Evolutionary conservation across 2,329 filamentous ascomycete genomes (phyloP).

Genomic region (Scytalidium lignicola): DNA sequence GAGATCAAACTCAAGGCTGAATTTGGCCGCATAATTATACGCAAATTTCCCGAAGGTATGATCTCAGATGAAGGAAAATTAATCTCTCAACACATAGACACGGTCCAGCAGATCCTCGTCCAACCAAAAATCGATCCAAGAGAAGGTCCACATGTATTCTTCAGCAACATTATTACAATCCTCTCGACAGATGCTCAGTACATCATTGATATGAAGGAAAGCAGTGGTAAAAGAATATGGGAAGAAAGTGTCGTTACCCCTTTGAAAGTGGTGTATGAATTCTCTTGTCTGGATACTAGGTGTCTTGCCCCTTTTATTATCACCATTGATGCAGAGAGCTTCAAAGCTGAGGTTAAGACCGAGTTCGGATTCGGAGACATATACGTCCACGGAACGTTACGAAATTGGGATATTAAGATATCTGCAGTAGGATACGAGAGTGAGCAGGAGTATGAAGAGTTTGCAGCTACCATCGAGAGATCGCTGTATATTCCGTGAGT

Average conservation of each 20-base stretch:
- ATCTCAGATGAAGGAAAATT: not conserved
- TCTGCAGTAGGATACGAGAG: conserved; percentile 12
- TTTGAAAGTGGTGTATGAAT: conserved; percentile 22
- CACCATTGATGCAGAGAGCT: conserved; percentile 25
- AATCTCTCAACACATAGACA: not conserved
- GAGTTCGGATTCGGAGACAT: conserved; percentile 14
- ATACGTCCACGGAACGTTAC: conserved; percentile 23
- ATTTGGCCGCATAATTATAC: conserved; percentile 24
- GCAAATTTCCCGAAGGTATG: conserved; percentile 5
- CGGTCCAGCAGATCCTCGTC: not conserved
- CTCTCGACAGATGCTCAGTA: conserved; percentile 18
- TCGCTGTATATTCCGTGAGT: conserved; percentile 25
- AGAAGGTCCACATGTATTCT: conserved; percentile 6
- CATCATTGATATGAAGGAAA: conserved; percentile 17
- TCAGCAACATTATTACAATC: conserved; percentile 23
- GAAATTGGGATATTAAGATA: conserved; percentile 26
- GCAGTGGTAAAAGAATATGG: conserved; percentile 19
- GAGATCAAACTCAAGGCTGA: conserved; percentile 17
- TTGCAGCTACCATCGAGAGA: conserved; percentile 12
- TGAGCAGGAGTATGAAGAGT: conserved; percentile 8
- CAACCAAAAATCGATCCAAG: not conserved
- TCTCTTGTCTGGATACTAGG: conserved; percentile 17
- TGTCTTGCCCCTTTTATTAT: conserved; percentile 14
- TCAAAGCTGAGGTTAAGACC: conserved; percentile 9
- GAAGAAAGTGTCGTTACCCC: conserved; percentile 1